These are phyloP conservation scores for Ceratobasidium theobromae DNA, from an alignment of 1,284 basidiomycete species.

Conservation along the genomic window DNA sequence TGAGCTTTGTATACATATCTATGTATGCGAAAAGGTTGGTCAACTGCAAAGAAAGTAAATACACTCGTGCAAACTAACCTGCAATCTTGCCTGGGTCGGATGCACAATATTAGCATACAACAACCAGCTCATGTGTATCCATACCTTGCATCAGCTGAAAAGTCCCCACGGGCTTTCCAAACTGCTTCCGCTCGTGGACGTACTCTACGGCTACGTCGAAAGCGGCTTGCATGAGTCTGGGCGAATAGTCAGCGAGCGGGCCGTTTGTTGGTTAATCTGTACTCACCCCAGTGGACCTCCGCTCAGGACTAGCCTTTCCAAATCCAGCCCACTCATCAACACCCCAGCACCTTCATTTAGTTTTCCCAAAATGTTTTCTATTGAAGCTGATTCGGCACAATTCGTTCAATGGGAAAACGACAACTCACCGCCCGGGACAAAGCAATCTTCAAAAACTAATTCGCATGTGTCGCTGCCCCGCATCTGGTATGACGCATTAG, in stretches of 20 bases:
- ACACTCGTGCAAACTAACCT: slow-evolving; percentile 25
- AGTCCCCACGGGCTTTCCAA: slow-evolving; percentile 81
- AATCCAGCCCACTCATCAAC: slow-evolving; percentile 91
- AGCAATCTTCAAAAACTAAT: slow-evolving; percentile 88
- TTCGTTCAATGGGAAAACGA: background rate
- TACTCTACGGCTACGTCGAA: slow-evolving; percentile 89
- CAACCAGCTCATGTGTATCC: slow-evolving; percentile 26
- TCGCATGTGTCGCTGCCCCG: slow-evolving; percentile 94
- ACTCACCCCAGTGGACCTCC: slow-evolving; percentile 74
- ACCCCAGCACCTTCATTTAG: slow-evolving; percentile 81
- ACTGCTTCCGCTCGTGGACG: slow-evolving; percentile 89
- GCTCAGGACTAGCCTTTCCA: slow-evolving; percentile 88
- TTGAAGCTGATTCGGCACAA: background rate
- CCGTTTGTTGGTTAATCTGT: background rate
- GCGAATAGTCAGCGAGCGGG: background rate
- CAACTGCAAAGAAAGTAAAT: background rate
- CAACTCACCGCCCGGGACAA: slow-evolving; percentile 75
- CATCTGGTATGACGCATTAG: slow-evolving; percentile 54
- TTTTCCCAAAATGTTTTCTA: slow-evolving; percentile 83
- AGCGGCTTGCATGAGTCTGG: slow-evolving; percentile 93
- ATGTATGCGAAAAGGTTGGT: background rate
- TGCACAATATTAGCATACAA: background rate
- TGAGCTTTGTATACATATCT: slow-evolving; percentile 96
- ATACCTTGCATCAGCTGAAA: slow-evolving; percentile 96
- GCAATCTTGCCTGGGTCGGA: slow-evolving; percentile 35